Evolutionary conservation across 257 asterid genomes (phyloP), one percentile per base, ranked within the genome.

Genomic region (Plantago ovata): DNA sequence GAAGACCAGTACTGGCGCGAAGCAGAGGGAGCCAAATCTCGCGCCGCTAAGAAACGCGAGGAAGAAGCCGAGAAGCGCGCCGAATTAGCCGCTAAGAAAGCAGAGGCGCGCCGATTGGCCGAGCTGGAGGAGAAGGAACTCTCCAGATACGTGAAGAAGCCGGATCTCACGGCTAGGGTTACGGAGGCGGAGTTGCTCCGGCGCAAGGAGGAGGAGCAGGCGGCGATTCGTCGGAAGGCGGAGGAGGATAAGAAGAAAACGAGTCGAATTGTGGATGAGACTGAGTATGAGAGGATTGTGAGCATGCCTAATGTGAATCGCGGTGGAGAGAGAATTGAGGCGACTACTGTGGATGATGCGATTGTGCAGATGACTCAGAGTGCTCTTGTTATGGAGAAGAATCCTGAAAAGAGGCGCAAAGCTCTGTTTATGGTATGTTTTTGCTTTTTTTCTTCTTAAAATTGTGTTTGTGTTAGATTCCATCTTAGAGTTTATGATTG

Each of bases 1-100:
- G 98, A 92, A 68, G 98, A 92, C 0, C 81, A 77, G 66, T 92
- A 82, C 81, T 92, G 98, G 98, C 91, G 84, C 41, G 95, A 85
- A 67, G 97, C 97, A 47, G 95, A 88, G 76, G 98, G 93, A n/a
- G 73, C 72, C 60, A 92, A 85, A 72, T 82, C 97, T 10, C 83
- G 86, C 48, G 94, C 98, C 24, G 81, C 98, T 21, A 88, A 92
- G 81, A 92, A 88, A 68, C 87, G 87, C 7, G 95, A 92, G 60
- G 96, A 84, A 74, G 95, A 88, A 43, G 85, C 95, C 23, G 86
- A 80, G 85, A 88, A 88, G 74, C 71, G 83, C 32, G 90, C 93
- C 41, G 98, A 92, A 57, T 79, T 82, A 6, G 83, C 80, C n/a
- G 94, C 87, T 11, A 76, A 81, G 50, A 92, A 85, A 56, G 88